These are phyloP conservation scores for Pilatotrama ljubarskyi DNA, from an alignment of 768 basidiomycete species.

Conservation along the genomic window DNA sequence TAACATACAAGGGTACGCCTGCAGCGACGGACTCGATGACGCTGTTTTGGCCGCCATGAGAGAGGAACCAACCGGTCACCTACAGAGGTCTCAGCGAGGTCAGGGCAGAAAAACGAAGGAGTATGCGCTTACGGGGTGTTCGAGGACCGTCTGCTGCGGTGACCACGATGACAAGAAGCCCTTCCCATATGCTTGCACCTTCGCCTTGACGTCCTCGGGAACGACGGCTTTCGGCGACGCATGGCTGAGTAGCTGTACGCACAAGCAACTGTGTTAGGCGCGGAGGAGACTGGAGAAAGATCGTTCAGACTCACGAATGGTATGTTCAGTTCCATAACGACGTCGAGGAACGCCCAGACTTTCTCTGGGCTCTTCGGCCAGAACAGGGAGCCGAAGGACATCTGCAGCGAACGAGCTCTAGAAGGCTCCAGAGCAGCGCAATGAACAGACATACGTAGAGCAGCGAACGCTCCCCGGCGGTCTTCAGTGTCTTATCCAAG, in stretches of 20 bases:
- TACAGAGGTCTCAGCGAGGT: neutral
- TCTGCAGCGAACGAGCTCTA: neutral
- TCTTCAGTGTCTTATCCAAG: constrained; percentile 20
- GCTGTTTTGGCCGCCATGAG: constrained; percentile 30
- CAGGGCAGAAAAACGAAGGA: neutral
- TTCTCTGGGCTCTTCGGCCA: constrained; percentile 25
- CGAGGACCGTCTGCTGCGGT: constrained; percentile 28
- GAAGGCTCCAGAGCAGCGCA: too few relatives aligned
- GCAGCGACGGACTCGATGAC: constrained; percentile 23
- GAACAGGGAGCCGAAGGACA: constrained; percentile 23
- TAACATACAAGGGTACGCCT: constrained; percentile 27
- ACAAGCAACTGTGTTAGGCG: neutral
- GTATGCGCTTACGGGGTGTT: constrained; percentile 23
- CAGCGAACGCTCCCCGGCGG: constrained; percentile 22
- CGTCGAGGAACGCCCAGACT: constrained; percentile 23
- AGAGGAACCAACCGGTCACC: constrained; percentile 30
- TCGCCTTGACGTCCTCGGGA: constrained; percentile 18
- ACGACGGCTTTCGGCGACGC: constrained; percentile 18
- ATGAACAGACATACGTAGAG: neutral
- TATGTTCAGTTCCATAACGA: constrained; percentile 19
- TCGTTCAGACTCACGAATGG: constrained; percentile 20
- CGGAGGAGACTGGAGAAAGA: neutral
- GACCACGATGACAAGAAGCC: constrained; percentile 26
- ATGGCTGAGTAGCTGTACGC: constrained; percentile 24
- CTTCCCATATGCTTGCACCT: constrained; percentile 20